Percentiles rank a stretch among this genome's conserved stretches.
These are phyloP conservation scores for Claviceps monticola DNA, from an alignment of 2,329 filamentous ascomycete genomes.

Conservation along the genomic window DNA sequence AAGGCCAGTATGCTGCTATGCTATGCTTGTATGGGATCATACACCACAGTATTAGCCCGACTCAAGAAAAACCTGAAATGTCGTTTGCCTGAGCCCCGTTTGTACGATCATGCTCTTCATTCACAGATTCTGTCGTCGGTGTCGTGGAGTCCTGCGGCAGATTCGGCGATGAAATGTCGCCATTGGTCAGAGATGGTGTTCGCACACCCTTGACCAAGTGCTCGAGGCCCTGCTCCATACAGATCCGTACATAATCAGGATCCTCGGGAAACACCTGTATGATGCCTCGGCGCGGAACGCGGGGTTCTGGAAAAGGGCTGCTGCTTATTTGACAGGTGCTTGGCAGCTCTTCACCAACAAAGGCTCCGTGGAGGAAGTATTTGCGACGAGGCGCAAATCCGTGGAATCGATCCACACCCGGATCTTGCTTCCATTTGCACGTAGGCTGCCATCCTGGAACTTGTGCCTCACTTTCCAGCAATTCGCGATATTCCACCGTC, in stretches of 20 bases:
- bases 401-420: conserved; percentile 35
- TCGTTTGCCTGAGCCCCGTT: conserved; percentile 18
- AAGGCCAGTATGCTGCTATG: neutral
- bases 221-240: conserved; percentile 41
- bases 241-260: conserved; percentile 41
- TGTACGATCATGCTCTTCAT: conserved; percentile 16
- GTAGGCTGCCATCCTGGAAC: conserved; percentile 26
- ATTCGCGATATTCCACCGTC: conserved; percentile 44
- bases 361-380: conserved; percentile 42
- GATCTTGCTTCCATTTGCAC: conserved; percentile 46
- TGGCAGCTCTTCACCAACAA: conserved; percentile 38
- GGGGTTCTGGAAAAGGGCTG: conserved; percentile 39
- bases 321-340: conserved; percentile 33
- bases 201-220: conserved; percentile 36
- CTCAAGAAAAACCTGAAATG: conserved; percentile 10
- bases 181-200: conserved; percentile 32
- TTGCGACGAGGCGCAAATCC: conserved; percentile 43
- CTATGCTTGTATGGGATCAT: neutral
- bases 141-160: conserved; percentile 19
- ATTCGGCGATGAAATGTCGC: conserved; percentile 31
- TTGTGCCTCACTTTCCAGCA: conserved; percentile 36
- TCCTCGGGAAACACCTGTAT: conserved; percentile 39
- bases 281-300: conserved; percentile 41
- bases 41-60: neutral
- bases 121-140: conserved; percentile 14